Conservation (phyloP, 805 yeast species). For the Saccharomycopsis selenospora region DNA sequence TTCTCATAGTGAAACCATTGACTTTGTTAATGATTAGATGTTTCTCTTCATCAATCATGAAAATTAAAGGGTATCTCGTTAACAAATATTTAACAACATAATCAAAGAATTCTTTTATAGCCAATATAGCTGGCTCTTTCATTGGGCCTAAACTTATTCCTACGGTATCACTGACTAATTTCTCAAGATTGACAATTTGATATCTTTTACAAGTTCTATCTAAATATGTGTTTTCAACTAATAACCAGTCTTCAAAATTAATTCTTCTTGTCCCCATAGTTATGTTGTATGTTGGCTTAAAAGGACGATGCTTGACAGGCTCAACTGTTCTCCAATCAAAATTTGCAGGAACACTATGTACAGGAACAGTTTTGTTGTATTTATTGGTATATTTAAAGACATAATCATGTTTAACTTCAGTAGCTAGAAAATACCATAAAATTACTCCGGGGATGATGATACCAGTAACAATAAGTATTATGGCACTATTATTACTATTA, state of each 20-base stretch:
- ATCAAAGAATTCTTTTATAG: slow-evolving; percentile 46
- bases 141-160: slow-evolving; percentile 23
- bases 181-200: slow-evolving; percentile 29
- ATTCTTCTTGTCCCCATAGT: slow-evolving; percentile 54
- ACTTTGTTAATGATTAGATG: slow-evolving; percentile 20
- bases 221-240: slow-evolving; percentile 54
- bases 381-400: not conserved
- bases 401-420: no score
- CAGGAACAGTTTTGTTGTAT: not conserved
- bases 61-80: slow-evolving; percentile 48
- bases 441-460: no score
- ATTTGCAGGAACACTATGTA: not conserved
- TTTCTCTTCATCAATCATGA: slow-evolving; percentile 28
- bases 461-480: no score
- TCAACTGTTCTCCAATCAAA: slow-evolving; percentile 33
- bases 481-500: no score
- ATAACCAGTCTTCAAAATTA: slow-evolving; percentile 47
- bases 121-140: slow-evolving; percentile 26
- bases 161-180: slow-evolving; percentile 19
- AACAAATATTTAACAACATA: slow-evolving; percentile 33
- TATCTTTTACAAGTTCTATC: slow-evolving; percentile 36
- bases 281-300: slow-evolving; percentile 52
- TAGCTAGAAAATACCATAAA: no score
- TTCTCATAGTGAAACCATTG: slow-evolving; percentile 10
- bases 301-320: slow-evolving; percentile 49